phyloP scores from a whole-genome alignment of 164 flowering plant genomes.

The Houttuynia cordata region DNA sequence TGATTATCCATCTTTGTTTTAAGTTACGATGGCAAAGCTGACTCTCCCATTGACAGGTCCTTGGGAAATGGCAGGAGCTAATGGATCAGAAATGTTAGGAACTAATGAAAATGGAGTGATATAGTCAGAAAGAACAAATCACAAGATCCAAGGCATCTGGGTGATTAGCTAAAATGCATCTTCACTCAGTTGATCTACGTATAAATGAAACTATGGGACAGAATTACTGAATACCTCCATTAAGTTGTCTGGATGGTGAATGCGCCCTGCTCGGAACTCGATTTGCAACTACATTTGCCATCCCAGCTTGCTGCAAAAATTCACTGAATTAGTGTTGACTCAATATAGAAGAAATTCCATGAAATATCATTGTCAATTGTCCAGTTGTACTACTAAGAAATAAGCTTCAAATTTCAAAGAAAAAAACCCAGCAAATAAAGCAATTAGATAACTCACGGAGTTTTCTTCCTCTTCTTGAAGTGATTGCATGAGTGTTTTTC shows the following conservation, averaged over 20 bases:
- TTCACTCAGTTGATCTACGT: no score
- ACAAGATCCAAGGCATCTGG: no score
- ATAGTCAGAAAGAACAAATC: not conserved
- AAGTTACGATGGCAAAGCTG: no score
- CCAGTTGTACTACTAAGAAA: no score
- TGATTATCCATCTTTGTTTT: no score
- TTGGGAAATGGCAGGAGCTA: no score
- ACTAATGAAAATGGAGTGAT: not conserved
- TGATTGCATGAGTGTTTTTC: constrained; percentile 76
- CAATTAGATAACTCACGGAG: constrained; percentile 29
- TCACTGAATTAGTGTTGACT: not conserved
- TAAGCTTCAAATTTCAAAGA: no score
- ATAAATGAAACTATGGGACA: not conserved
- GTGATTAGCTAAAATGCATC: no score
- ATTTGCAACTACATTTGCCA: constrained; percentile 22
- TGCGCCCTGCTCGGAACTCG: constrained; percentile 16
- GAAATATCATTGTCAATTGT: not conserved
- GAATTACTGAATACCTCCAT: constrained; percentile 19
- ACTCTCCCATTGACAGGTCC: no score
- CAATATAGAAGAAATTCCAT: not conserved
- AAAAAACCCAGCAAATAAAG: not conserved
- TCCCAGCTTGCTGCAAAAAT: constrained; percentile 22
- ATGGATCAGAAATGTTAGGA: no score
- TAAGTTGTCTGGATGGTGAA: constrained; percentile 18
- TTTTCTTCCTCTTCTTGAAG: constrained; percentile 75